phyloP scores from a whole-genome alignment of 2,329 filamentous ascomycete species.

The Balansia obtecta region DNA sequence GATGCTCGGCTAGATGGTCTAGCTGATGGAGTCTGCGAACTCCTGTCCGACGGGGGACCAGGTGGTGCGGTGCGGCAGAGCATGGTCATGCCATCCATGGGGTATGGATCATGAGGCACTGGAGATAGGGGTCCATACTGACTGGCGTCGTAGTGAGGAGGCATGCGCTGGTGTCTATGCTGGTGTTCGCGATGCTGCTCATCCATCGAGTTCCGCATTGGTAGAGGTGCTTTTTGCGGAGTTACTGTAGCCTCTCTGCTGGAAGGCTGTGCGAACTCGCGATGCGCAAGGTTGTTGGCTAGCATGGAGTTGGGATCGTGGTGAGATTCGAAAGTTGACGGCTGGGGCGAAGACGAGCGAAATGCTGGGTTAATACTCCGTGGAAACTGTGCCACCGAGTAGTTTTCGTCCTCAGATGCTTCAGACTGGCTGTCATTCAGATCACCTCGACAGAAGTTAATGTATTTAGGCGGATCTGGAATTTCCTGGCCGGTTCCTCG shows the following conservation, averaged over 20 bases:
- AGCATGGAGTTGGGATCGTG: constrained; percentile 71
- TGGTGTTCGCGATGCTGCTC: constrained; percentile 12
- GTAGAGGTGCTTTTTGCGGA: constrained; percentile 30
- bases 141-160: constrained; percentile 28
- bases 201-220: constrained; percentile 9
- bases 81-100: constrained; percentile 94
- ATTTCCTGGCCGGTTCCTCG: constrained; percentile 92
- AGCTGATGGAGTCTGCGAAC: constrained; percentile 40
- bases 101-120: constrained; percentile 86
- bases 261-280: constrained; percentile 31
- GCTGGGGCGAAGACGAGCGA: constrained; percentile 89
- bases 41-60: constrained; percentile 46
- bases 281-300: constrained; percentile 54
- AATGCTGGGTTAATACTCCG: constrained; percentile 92
- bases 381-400: constrained; percentile 92
- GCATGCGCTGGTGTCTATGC: background rate
- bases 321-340: constrained; percentile 84
- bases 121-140: constrained; percentile 51
- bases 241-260: constrained; percentile 39
- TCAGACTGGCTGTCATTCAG: constrained; percentile 70
- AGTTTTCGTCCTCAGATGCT: constrained; percentile 72
- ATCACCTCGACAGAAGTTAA: constrained; percentile 95
- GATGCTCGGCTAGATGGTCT: constrained; percentile 78
- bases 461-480: constrained; percentile 91
- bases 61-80: constrained; percentile 66